Percentiles rank a stretch among this genome's conserved stretches.
Conservation (phyloP, 2,329 filamentous ascomycete species). For the Microsporum audouinii region DNA sequence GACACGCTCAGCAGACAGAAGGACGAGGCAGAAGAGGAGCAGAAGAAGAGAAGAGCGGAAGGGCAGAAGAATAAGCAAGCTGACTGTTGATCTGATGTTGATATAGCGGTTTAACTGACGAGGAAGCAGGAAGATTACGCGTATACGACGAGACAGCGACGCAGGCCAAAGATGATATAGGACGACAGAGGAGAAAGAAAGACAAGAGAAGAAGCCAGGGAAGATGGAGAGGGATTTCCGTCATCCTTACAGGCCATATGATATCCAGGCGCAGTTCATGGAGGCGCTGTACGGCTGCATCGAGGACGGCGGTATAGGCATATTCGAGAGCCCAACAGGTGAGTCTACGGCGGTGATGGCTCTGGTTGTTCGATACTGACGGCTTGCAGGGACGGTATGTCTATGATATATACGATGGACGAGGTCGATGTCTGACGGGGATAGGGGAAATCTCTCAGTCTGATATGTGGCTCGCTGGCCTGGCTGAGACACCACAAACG, state of each 20-base stretch:
- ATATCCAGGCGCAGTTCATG: slow-evolving; percentile 85
- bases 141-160: no score
- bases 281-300: slow-evolving; percentile 66
- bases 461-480: slow-evolving; percentile 79
- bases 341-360: background rate
- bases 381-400: slow-evolving; percentile 5
- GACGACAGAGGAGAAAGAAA: background rate
- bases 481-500: slow-evolving; percentile 81
- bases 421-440: background rate
- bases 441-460: slow-evolving; percentile 76
- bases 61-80: background rate
- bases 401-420: background rate
- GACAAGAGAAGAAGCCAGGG: slow-evolving; percentile 16
- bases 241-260: slow-evolving; percentile 78
- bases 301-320: slow-evolving; percentile 67
- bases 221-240: slow-evolving; percentile 51
- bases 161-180: no score
- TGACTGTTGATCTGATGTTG: background rate
- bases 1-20: background rate
- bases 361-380: background rate
- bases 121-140: no score
- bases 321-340: slow-evolving; percentile 89
- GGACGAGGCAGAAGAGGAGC: background rate
- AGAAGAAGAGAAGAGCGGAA: background rate
- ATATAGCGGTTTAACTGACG: no score